Percentiles rank a stretch among this genome's conserved stretches.
Conservation (phyloP, 306 rosid species). For the Alnus rubra region DNA sequence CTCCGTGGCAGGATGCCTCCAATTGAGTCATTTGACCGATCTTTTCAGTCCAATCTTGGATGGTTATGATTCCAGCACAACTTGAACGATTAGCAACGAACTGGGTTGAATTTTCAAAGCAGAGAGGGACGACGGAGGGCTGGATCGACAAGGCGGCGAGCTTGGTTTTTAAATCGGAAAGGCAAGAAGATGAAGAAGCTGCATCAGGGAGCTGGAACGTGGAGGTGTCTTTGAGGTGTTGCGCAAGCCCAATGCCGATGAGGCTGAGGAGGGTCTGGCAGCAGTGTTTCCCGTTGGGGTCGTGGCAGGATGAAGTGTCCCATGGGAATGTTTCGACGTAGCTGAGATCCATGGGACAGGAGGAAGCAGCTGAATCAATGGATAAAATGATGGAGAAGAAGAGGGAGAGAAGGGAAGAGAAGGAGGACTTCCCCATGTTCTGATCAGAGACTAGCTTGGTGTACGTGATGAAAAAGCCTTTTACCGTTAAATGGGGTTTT, state of each 20-base stretch:
- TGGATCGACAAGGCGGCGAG: slow-evolving; percentile 39
- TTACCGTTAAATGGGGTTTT: not conserved
- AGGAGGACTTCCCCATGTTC: slow-evolving; percentile 28
- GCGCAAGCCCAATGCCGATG: slow-evolving; percentile 62
- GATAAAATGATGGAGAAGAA: slow-evolving; percentile 17
- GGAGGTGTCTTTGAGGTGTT: slow-evolving; percentile 57
- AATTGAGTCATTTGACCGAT: slow-evolving; percentile 34
- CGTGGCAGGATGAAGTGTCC: slow-evolving; percentile 62
- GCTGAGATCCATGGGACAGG: slow-evolving; percentile 73
- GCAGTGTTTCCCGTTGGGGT: slow-evolving; percentile 40
- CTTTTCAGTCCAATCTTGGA: slow-evolving; percentile 48
- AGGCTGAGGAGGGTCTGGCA: slow-evolving; percentile 68
- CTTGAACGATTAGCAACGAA: slow-evolving; percentile 45
- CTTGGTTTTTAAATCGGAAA: slow-evolving; percentile 40
- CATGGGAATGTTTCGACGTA: slow-evolving; percentile 69
- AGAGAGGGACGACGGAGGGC: slow-evolving; percentile 37
- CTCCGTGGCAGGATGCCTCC: slow-evolving; percentile 53
- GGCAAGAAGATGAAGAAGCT: slow-evolving; percentile 53
- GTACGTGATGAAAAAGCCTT: no score
- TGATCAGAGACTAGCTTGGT: no score
- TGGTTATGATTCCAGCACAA: slow-evolving; percentile 63
- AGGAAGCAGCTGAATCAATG: slow-evolving; percentile 13
- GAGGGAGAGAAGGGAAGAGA: not conserved
- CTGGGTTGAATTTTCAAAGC: slow-evolving; percentile 49
- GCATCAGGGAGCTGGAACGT: slow-evolving; percentile 50